Base-by-base conservation (phyloP, 108 stramenopile genomes). In the Thalassiosira profunda region DNA sequence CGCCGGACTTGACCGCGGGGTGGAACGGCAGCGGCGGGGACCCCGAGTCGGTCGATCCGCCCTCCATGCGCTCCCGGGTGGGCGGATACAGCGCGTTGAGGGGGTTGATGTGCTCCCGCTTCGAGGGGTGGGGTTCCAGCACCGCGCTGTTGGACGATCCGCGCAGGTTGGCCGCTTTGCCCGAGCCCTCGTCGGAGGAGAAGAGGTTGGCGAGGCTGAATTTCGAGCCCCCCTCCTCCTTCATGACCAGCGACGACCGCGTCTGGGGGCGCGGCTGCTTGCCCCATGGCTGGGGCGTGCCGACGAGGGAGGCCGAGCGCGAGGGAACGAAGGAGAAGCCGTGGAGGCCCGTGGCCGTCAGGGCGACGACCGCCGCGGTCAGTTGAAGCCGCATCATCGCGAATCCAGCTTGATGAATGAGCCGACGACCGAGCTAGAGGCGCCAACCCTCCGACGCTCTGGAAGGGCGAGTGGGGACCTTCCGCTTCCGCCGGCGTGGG, bases 51-150 rank as follows among this genome's bases (percentile, higher is more conserved):
- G 57, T 46, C 15, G 1, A 35, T n/a, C 10, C 18, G 0, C 38
- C 54, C 54, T 55, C 62, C 62, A 47, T 30, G 33, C n/a, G 46
- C 25, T 36, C 4, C 6, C 23, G 56, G 35, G 56, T 68, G 60
- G 84, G 79, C 3, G 82, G 85, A 58, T 81, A 77, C 33, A 94
- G 59, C 35, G 80, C 76, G 63, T 94, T 94, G 31, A 94, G 63
- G n/a, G 93, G 90, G 34, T 87, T 90, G 73, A 94, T 91, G 58
- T 94, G 93, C n/a, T 81, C 66, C 2, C 89, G 76, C 3, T 81
- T 82, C 58, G 83, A 85, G 15, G 93, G 93, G 47, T 94, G 93
- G 11, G 88, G 85, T 57, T 88, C 88, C 60, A 72, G 25, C n/a
- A 59, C 34, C 18, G 48, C 49, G 28, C 66, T 31, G 26, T 29